Conservation (phyloP, 1,139 yeast species). For the Hemisphaericaspora lyxosophila region DNA sequence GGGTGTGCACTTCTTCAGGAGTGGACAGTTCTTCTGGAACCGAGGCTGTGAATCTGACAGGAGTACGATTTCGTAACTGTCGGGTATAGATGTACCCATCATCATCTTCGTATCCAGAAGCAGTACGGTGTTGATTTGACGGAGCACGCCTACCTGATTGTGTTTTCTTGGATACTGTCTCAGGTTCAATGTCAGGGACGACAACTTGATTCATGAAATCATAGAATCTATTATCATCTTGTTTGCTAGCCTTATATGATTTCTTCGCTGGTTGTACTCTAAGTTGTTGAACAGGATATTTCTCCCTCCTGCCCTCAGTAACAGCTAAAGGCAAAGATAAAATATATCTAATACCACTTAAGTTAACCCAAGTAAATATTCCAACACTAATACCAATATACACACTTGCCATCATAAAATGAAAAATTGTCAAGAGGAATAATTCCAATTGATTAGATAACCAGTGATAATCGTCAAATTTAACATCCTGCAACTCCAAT, state of each 20-base stretch:
- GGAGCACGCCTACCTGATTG: neutral
- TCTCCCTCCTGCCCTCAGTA: neutral
- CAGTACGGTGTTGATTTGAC: neutral
- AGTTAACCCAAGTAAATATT: slow-evolving; percentile 10
- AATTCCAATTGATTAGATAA: slow-evolving; percentile 11
- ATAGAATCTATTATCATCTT: neutral
- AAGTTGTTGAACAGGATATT: neutral
- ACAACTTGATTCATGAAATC: slow-evolving; percentile 5
- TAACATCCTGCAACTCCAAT: slow-evolving; percentile 12
- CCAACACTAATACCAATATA: slow-evolving; percentile 15
- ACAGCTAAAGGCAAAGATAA: slow-evolving; percentile 6
- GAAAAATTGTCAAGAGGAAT: slow-evolving; percentile 11
- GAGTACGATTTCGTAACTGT: slow-evolving; percentile 8
- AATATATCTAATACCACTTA: slow-evolving; percentile 10
- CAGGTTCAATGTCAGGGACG: slow-evolving; percentile 2
- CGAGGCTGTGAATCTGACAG: no score
- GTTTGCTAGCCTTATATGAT: neutral
- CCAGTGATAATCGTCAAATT: slow-evolving; percentile 10
- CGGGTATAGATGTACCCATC: slow-evolving; percentile 17
- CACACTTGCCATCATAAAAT: slow-evolving; percentile 13
- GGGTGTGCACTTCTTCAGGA: neutral
- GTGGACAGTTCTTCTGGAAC: neutral
- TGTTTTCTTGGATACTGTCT: neutral
- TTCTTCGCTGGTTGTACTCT: neutral
- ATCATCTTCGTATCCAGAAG: slow-evolving; percentile 16